phyloP scores from a whole-genome alignment of 257 asterid species.

The Solanum appendiculatum region DNA sequence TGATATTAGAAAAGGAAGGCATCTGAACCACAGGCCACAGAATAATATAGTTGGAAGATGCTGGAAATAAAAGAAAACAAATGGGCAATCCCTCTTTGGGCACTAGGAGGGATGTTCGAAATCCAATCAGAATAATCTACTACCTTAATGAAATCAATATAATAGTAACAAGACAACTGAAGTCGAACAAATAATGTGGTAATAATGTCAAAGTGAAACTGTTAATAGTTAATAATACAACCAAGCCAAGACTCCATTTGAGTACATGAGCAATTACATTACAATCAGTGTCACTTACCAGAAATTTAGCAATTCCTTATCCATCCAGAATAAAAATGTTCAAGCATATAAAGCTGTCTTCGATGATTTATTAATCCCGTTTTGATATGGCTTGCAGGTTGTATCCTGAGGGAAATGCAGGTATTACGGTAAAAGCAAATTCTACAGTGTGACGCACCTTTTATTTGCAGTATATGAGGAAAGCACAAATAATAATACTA shows the following conservation, averaged over 20 bases:
- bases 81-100: neutral
- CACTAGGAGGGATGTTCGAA: neutral
- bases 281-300: neutral
- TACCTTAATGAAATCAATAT: neutral
- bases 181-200: neutral
- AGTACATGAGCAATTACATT: neutral
- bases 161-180: neutral
- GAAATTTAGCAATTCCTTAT: neutral
- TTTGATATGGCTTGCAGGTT: slow-evolving; percentile 24
- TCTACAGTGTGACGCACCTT: neutral
- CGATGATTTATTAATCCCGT: slow-evolving; percentile 19
- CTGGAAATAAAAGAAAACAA: neutral
- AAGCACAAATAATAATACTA: neutral
- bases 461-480: neutral
- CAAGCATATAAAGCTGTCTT: slow-evolving; percentile 25
- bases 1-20: no score
- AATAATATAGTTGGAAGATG: neutral
- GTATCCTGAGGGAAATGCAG: slow-evolving; percentile 26
- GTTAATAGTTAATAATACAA: neutral
- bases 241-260: neutral
- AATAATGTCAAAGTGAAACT: neutral
- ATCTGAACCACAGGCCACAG: neutral
- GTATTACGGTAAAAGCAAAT: slow-evolving; percentile 10
- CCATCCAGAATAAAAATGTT: neutral
- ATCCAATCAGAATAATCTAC: neutral